phyloP scores from a whole-genome alignment of 2,329 filamentous ascomycete species.

The Zarea fungicola region DNA sequence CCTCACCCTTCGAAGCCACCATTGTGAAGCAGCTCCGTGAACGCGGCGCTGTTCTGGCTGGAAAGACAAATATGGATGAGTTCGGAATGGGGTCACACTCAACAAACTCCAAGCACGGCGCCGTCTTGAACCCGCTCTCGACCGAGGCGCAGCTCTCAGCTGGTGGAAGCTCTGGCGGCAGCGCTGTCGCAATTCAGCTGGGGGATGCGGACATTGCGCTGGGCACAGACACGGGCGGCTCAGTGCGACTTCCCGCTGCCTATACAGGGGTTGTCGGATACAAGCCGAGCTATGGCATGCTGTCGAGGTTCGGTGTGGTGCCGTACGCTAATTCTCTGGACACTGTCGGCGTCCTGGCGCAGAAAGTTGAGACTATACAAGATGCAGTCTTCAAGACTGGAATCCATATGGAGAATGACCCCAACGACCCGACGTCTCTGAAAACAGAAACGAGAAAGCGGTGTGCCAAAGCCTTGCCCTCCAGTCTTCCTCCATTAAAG shows the following conservation, averaged over 20 bases:
- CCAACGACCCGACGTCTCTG: slow-evolving; percentile 70
- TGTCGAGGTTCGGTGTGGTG: slow-evolving; percentile 81
- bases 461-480: slow-evolving; percentile 30
- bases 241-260: slow-evolving; percentile 78
- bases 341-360: slow-evolving; percentile 74
- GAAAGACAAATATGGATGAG: slow-evolving; percentile 92
- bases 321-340: slow-evolving; percentile 91
- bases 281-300: slow-evolving; percentile 85
- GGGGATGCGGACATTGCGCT: slow-evolving; percentile 59
- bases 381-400: slow-evolving; percentile 46
- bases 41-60: slow-evolving; percentile 58
- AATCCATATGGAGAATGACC: slow-evolving; percentile 54
- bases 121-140: slow-evolving; percentile 50
- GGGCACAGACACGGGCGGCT: slow-evolving; percentile 91
- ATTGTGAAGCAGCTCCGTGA: slow-evolving; percentile 64
- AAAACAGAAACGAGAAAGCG: slow-evolving; percentile 47
- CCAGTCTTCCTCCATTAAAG: slow-evolving; percentile 22
- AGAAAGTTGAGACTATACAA: slow-evolving; percentile 45
- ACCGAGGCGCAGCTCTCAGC: slow-evolving; percentile 50
- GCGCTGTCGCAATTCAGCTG: slow-evolving; percentile 73
- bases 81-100: slow-evolving; percentile 95
- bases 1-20: slow-evolving; percentile 76
- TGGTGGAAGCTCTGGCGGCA: slow-evolving; percentile 90
- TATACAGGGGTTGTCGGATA: slow-evolving; percentile 81
- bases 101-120: slow-evolving; percentile 60